phyloP scores from a whole-genome alignment of 345 rosid genomes.

The Camelina sativa region DNA sequence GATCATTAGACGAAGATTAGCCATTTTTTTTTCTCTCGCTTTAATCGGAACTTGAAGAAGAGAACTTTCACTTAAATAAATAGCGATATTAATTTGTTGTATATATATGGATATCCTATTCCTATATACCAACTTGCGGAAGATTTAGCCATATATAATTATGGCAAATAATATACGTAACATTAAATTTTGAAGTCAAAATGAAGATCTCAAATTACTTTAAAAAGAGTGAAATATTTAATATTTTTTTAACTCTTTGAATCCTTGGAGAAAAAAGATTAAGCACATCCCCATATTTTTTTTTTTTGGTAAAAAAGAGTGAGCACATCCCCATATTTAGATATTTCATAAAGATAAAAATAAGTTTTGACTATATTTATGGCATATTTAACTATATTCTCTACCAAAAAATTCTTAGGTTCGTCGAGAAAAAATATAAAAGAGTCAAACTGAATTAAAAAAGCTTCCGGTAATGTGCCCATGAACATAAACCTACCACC shows the following conservation, averaged over 20 bases:
- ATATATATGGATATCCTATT: neutral
- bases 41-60: constrained; percentile 38
- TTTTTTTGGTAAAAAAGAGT: too few species aligned
- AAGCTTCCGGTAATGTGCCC: neutral
- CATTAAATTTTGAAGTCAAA: neutral
- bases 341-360: neutral
- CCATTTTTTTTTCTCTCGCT: constrained; percentile 30
- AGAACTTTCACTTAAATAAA: neutral
- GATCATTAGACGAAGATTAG: constrained; percentile 33
- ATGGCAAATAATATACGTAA: neutral
- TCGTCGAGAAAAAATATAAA: neutral
- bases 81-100: neutral
- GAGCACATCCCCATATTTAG: neutral
- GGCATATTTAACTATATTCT: neutral
- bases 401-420: too few species aligned
- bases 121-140: neutral
- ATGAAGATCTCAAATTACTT: neutral
- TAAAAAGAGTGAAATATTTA: neutral
- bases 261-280: neutral
- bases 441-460: neutral
- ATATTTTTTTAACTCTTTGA: neutral
- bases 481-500: neutral
- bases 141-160: constrained; percentile 1
- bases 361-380: too few species aligned
- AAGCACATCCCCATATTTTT: neutral